Evolutionary conservation across 1,139 yeast species (phyloP), one percentile per base, ranked within the genome.

Genomic region (Hemisphaericaspora lyxosophila): DNA sequence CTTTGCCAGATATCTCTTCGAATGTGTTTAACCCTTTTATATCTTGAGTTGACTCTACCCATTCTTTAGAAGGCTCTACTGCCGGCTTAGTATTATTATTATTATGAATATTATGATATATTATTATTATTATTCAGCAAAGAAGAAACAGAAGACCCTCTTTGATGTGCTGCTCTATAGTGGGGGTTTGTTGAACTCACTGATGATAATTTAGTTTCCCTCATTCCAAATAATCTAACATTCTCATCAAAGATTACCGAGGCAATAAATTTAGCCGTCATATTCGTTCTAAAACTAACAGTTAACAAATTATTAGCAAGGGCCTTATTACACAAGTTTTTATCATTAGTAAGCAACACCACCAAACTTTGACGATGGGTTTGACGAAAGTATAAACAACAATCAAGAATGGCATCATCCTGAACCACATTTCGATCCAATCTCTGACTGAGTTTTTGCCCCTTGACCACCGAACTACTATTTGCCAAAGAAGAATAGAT

Each of bases 381-480:
- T 16, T 68, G 59, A 44, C 75, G 70, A 43, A 82, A 80, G 53
- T 73, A 89, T 20, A 84, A 52, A 50, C 95, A 85, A 55, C 96
- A 88, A 59, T 90, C 97, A 26, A 89, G 60, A 44, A 90, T 89
- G 0, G 95, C 75, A 51, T 89, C 95, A 56, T 90, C 97, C 40
- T 85, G 83, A 0, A 44, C 45, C 1, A 80, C 57, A 5, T 54
- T 36, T 27, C 43, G 36, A 64, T 78, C 50, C 8, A 81, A 41
- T 27, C 67, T 61, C 52, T 89, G 87, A 19, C 66, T 62, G 26
- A 74, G 40, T 46, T 72, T 77, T 55, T 90, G 97, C 0, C 89
- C 95, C 33, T 73, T 60, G 0, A 89, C 78, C 1, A 72, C 64
- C 0, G 74, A 61, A 32, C 71, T 67, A 4, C 59, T 55, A 7